These are phyloP conservation scores for Blepharisma undulans DNA, from an alignment of 169 alveolate genomes.

Conservation along the genomic window DNA sequence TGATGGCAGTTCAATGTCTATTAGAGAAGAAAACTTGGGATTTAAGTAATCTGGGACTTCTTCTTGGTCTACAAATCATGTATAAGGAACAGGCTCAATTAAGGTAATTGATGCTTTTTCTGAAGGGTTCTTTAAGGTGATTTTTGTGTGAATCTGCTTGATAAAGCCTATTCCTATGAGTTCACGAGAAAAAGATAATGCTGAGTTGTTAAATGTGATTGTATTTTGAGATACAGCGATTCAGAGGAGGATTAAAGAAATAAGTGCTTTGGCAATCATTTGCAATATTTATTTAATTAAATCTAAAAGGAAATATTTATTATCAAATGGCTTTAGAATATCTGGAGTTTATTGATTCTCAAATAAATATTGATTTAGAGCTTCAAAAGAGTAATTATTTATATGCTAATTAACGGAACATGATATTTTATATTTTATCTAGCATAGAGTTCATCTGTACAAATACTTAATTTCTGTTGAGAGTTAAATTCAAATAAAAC, in stretches of 20 bases:
- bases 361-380: too few relatives aligned
- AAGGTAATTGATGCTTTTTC: neutral
- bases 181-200: neutral
- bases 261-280: neutral
- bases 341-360: too few relatives aligned
- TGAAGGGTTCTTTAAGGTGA: neutral
- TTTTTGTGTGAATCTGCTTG: neutral
- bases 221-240: neutral
- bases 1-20: constrained; percentile 6
- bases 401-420: too few relatives aligned
- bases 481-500: too few relatives aligned
- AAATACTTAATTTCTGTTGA: too few relatives aligned
- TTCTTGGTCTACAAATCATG: constrained; percentile 8
- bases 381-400: too few relatives aligned
- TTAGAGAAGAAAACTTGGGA: neutral
- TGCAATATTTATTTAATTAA: too few relatives aligned
- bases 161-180: neutral
- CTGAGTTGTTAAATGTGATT: neutral
- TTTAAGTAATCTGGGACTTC: neutral
- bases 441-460: too few relatives aligned
- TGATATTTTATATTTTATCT: too few relatives aligned
- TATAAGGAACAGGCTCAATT: neutral
- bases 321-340: neutral
- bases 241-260: neutral
- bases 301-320: neutral